phyloP scores from a whole-genome alignment of 1,139 yeast genomes.

The Nematodospora anomalae region DNA sequence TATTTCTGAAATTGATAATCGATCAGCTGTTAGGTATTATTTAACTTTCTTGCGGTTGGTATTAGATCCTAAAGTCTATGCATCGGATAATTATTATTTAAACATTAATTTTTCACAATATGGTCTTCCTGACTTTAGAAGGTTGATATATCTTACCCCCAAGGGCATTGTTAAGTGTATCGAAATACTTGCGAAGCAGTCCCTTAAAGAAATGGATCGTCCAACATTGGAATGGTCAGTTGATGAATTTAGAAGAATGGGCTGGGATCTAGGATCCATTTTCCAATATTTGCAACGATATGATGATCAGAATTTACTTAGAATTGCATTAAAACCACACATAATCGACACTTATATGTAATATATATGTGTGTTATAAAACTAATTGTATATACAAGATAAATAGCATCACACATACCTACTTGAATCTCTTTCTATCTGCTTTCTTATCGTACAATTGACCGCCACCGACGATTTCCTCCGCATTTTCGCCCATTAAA shows the following conservation, averaged over 20 bases:
- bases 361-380: slow-evolving; percentile 2
- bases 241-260: slow-evolving; percentile 32
- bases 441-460: slow-evolving; percentile 54
- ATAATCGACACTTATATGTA: background rate
- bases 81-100: background rate
- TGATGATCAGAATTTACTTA: slow-evolving; percentile 12
- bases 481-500: slow-evolving; percentile 61
- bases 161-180: slow-evolving; percentile 14
- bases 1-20: slow-evolving; percentile 13
- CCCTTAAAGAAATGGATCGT: slow-evolving; percentile 25
- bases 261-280: slow-evolving; percentile 28
- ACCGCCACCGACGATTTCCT: slow-evolving; percentile 65
- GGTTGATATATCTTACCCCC: slow-evolving; percentile 8
- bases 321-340: slow-evolving; percentile 10
- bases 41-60: slow-evolving; percentile 5
- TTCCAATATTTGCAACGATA: slow-evolving; percentile 7
- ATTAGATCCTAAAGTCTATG: background rate
- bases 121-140: slow-evolving; percentile 15
- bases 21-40: slow-evolving; percentile 15
- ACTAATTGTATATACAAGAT: slow-evolving; percentile 17
- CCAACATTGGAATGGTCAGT: slow-evolving; percentile 32
- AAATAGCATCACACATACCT: background rate
- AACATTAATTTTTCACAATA: slow-evolving; percentile 13
- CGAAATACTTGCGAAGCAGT: slow-evolving; percentile 21
- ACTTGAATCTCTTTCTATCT: slow-evolving; percentile 29